Evolutionary conservation across 192 early-diverging fungal species (phyloP).

Genomic region (Coemansia javaensis): DNA sequence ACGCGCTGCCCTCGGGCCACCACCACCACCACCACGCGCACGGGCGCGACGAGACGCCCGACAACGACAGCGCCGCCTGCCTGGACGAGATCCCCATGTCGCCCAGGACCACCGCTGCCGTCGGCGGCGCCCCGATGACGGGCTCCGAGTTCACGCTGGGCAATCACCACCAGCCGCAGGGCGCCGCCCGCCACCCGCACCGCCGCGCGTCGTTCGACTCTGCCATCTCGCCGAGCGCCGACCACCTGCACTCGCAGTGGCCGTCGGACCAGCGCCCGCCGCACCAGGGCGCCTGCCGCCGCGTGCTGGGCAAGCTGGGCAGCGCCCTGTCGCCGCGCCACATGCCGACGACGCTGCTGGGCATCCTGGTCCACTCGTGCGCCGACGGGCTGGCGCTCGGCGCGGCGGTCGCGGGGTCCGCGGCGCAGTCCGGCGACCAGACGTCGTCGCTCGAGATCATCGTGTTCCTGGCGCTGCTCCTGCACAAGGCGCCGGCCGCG

Average conservation of each 20-base stretch:
- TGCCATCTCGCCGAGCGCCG: neutral
- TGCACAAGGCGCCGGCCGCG: slow-evolving; percentile 94
- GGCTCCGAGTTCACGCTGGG: slow-evolving; percentile 26
- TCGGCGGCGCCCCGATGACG: neutral
- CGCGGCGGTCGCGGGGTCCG: slow-evolving; percentile 65
- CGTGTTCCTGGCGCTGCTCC: slow-evolving; percentile 90
- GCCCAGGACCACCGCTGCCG: neutral
- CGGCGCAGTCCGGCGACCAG: slow-evolving; percentile 38
- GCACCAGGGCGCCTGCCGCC: slow-evolving; percentile 38
- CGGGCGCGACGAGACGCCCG: neutral
- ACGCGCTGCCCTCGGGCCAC: slow-evolving; percentile 20
- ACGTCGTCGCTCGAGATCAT: slow-evolving; percentile 59
- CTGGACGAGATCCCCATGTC: slow-evolving; percentile 38
- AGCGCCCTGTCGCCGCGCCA: slow-evolving; percentile 34
- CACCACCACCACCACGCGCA: slow-evolving; percentile 3
- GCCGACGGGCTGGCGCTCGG: slow-evolving; percentile 94
- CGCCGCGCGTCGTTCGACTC: slow-evolving; percentile 1
- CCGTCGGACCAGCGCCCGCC: neutral
- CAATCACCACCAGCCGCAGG: slow-evolving; percentile 1
- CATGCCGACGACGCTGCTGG: slow-evolving; percentile 70
- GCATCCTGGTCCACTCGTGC: slow-evolving; percentile 92
- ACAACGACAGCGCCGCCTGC: slow-evolving; percentile 38
- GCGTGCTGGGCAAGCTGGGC: slow-evolving; percentile 7
- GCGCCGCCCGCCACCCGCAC: neutral
- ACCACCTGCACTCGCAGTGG: neutral